Base-by-base conservation (phyloP, 257 asterid genomes). In the Solanum infundibuliforme region DNA sequence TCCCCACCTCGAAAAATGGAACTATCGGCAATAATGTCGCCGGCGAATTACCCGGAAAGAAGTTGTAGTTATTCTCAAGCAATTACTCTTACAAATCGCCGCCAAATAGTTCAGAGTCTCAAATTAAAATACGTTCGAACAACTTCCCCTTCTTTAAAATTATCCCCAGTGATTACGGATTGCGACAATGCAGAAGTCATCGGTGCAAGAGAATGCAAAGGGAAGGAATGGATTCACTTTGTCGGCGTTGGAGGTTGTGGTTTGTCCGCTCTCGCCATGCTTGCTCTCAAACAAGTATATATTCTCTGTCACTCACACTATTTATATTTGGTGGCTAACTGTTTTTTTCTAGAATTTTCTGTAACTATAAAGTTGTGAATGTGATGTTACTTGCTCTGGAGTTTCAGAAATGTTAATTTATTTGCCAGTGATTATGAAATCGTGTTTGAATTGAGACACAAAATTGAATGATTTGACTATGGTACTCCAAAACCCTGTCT, bases 241-340 rank as follows among this genome's bases (percentile, higher is more conserved):
- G 69, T 89, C 76, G 91, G 91, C 68, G 91, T 89, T 12, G 94
- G 94, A 65, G 94, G 94, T 66, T 31, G 90, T 79, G 91, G 92
- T 74, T 38, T 88, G 85, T 92, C 92, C 86, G 92, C 91, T 75
- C 91, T 92, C 36, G 94, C 93, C 8, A 72, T 89, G 91, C 91
- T 92, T 32, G 91, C 92, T 46, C 87, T 89, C 39, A 88, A 88
- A 85, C 92, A 88, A 71, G 92, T 89, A 76, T 16, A 68, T 6
- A 27, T 29, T 23, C 11, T 20, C 16, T 20, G 39, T 41, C 18
- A 58, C 36, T n/a, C 25, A 5, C 35, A 6, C 11, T 34, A 58
- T 29, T 48, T 32, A 66, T 65, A 43, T 41, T 39, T 11, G 60
- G 46, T 31, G 76, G 16, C 3, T 11, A 23, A 38, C 52, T 84